Conservation (phyloP, 805 yeast genomes). For the Kregervanrija fluxuum region DNA sequence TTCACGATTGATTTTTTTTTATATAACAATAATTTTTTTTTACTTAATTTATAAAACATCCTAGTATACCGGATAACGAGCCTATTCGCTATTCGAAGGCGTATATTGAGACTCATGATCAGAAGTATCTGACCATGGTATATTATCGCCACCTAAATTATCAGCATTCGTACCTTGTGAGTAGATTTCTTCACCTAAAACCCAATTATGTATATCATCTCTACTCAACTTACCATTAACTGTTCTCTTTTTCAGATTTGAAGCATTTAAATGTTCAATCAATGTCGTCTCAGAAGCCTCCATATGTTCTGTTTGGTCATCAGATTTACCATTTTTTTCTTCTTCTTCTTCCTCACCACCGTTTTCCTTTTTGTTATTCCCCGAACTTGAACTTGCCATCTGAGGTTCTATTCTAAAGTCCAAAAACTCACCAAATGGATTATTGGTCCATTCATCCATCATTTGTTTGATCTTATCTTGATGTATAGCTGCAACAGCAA, state of each 20-base stretch:
- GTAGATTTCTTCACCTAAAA: neutral
- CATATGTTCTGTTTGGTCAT: neutral
- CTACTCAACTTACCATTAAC: neutral
- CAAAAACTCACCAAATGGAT: conserved; percentile 10
- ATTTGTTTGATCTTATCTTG: conserved; percentile 21
- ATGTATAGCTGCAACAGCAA: conserved; percentile 19
- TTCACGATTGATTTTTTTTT: too few relatives aligned
- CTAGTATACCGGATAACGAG: neutral
- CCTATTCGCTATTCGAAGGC: neutral
- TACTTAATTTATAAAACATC: neutral
- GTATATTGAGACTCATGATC: neutral
- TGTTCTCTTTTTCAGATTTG: neutral
- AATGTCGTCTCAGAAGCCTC: neutral
- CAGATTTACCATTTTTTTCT: neutral
- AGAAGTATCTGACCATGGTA: neutral
- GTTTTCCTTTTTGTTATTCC: neutral
- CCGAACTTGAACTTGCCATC: neutral
- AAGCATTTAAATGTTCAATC: too few relatives aligned
- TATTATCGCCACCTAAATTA: neutral
- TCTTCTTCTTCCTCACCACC: neutral
- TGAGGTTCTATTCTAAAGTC: conserved; percentile 9
- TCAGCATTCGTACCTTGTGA: neutral
- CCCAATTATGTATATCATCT: conserved; percentile 2
- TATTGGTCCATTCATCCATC: conserved; percentile 7
- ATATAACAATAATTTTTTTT: neutral